A percentile compares a stretch with the other conserved stretches of the same genome.
These are phyloP conservation scores for Calonectria naviculata DNA, from an alignment of 2,329 filamentous ascomycete genomes.

Conservation along the genomic window DNA sequence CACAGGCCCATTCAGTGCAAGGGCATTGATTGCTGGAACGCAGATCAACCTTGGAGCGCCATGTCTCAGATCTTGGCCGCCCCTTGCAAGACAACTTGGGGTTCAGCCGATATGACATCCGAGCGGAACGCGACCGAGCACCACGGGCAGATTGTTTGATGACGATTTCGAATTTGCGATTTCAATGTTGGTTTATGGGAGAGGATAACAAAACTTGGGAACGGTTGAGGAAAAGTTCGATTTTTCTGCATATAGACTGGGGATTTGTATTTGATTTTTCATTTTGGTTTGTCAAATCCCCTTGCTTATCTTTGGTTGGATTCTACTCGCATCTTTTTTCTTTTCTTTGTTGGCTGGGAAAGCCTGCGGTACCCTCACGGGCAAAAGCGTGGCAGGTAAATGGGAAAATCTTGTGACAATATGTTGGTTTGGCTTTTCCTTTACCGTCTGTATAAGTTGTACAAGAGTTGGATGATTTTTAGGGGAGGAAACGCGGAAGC, in stretches of 20 bases:
- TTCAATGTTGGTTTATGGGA: slow-evolving; percentile 32
- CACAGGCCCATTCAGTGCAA: slow-evolving; percentile 29
- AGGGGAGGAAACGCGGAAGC: slow-evolving; percentile 33
- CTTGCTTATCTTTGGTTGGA: slow-evolving; percentile 29
- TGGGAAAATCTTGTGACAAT: slow-evolving; percentile 27
- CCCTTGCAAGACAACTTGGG: slow-evolving; percentile 22
- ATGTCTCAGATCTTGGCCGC: slow-evolving; percentile 43
- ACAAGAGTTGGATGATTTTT: slow-evolving; percentile 36
- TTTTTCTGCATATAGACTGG: slow-evolving; percentile 44
- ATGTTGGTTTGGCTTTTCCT: slow-evolving; percentile 21
- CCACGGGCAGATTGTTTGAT: slow-evolving; percentile 25
- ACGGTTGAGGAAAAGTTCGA: slow-evolving; percentile 40
- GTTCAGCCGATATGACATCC: slow-evolving; percentile 6
- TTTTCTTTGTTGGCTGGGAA: slow-evolving; percentile 26
- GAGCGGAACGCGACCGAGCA: slow-evolving; percentile 24
- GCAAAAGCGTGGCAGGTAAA: slow-evolving; percentile 16
- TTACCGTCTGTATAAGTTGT: slow-evolving; percentile 42
- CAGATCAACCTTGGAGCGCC: slow-evolving; percentile 39
- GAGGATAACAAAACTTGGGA: slow-evolving; percentile 40
- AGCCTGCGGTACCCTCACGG: slow-evolving; percentile 33
- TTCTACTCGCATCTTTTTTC: slow-evolving; percentile 21
- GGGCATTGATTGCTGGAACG: slow-evolving; percentile 42
- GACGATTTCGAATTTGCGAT: slow-evolving; percentile 24
- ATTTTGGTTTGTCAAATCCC: slow-evolving; percentile 24
- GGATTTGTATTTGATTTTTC: slow-evolving; percentile 25